Base-by-base conservation (phyloP, 2,329 filamentous ascomycete species). In the Exophiala viscosa region DNA sequence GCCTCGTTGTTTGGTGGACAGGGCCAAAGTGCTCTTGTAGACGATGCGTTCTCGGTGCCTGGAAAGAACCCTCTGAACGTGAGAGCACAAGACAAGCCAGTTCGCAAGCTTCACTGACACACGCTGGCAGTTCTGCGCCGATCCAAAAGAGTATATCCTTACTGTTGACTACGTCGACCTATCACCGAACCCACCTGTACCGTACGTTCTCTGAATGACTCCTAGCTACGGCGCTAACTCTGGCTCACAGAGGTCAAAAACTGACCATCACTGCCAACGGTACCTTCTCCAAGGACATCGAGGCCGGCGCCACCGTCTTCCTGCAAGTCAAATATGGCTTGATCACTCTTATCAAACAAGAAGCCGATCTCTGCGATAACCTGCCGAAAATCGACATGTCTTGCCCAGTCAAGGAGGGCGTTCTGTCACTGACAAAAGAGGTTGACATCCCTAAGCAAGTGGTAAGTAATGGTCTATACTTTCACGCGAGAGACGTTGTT, bases 301-400 rank as follows among this genome's bases (percentile, higher is more conserved):
- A 84, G 50, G 69, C 90, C 53, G 92, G 90, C 53, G 89, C 92
- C 55, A 89, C 88, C 64, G 86, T 96, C 58, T 78, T 86, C 43
- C 70, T 99, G 36, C 81, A 85, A 61, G 92, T 99, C 73, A 96
- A 96, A 75, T 96, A 95, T 71, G 92, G 92, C 55, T 78, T 96
- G 61, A 96, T 99, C 70, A 88, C 84, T 50, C 81, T 99, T 60
- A 83, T 99, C 71, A 88, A 82, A 70, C 87, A 87, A 60, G 81
- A 79, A 61, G 84, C 86, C 65, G 87, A 96, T 67, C 81, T 97
- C 34, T 99, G 93, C 76, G 88, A 96, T 55, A 86, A 95, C 35
- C 52, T 62, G 13, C 56, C 56, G 62, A 41, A 60, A 47, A 89
- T 96, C 40, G 90, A 96, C 64, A 76, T 97, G 52, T 75, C 88